Evolutionary conservation across 2,329 filamentous ascomycete genomes (phyloP), one percentile per base, ranked within the genome.

Genomic region (Xylaria sp.): DNA sequence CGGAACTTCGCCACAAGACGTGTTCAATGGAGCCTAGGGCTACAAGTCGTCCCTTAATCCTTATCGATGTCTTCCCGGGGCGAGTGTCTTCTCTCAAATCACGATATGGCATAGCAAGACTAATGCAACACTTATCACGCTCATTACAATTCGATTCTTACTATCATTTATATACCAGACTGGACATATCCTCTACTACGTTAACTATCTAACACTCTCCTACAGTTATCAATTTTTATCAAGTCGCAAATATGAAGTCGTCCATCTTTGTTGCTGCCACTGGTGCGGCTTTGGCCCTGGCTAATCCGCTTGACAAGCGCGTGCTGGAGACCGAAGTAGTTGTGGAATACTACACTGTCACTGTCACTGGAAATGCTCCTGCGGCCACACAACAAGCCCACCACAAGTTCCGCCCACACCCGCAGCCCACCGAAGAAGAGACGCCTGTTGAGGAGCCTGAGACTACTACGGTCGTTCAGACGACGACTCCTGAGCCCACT

Each of bases 241-340:
- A 60, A 53, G 9, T 61, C 14, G 66, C 60, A 73, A 78, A 75
- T 60, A 80, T 80, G 78, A 78, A 74, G 74, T 76, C 73, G 56
- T 78, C 78, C 35, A 71, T 73, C 57, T 56, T 78, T 45, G 54
- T 79, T 67, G 70, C 71, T 43, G 70, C 75, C 53, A 66, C 75
- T 66, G 69, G 72, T 58, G 77, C 76, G 53, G 69, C 70, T 47
- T 62, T 78, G 61, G 77, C 72, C 60, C 52, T 74, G 51, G 74
- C 74, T 50, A 71, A 65, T 28, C 77, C 78, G 23, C 40, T 78
- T 42, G 61, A 73, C 50, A 73, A 73, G 69, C 73, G 76, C 28
- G 64, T 71, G 42, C 61, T 74, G 33, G 72, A 76, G 57, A 76
- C 74, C 31, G 70, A 75, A 11, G 70, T 75, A 47, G 73, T 78